phyloP scores from a whole-genome alignment of 1,284 basidiomycete species.

The Grifola frondosa region DNA sequence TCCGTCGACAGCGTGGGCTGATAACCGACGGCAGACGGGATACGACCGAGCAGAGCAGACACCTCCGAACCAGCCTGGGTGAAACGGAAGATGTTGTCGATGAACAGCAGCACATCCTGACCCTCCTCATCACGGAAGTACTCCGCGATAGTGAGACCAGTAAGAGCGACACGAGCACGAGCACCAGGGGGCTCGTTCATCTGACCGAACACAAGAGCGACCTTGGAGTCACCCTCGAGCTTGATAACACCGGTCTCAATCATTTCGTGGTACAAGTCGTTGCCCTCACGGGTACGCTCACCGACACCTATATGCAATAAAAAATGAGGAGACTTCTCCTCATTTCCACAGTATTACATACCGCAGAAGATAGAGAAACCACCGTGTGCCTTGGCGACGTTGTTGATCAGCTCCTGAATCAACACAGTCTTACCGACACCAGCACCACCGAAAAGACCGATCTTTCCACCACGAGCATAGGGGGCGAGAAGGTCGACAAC shows the following conservation, averaged over 20 bases:
- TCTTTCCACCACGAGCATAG: conserved; percentile 99
- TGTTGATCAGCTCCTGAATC: conserved; percentile 99
- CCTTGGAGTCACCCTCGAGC: conserved; percentile 97
- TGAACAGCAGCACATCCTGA: conserved; percentile 99
- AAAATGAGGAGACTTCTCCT: conserved; percentile 1
- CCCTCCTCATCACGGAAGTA: conserved; percentile 99
- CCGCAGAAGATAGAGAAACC: conserved; percentile 99
- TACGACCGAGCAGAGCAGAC: conserved; percentile 99
- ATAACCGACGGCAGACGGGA: conserved; percentile 99
- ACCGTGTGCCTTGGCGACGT: conserved; percentile 99
- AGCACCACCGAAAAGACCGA: conserved; percentile 99
- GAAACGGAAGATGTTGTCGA: conserved; percentile 99
- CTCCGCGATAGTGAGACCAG: conserved; percentile 98
- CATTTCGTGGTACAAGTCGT: conserved; percentile 99
- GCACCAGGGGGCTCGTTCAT: conserved; percentile 99
- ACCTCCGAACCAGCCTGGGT: conserved; percentile 99
- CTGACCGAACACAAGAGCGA: conserved; percentile 99
- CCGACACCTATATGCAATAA: conserved; percentile 75
- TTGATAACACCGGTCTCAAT: conserved; percentile 99
- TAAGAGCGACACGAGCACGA: conserved; percentile 99
- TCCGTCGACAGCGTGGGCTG: conserved; percentile 99
- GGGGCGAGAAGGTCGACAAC: conserved; percentile 99
- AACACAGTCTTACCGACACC: conserved; percentile 99
- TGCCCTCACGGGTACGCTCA: conserved; percentile 99
- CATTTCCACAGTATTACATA: conserved; percentile 38